Evolutionary conservation across 768 basidiomycete species (phyloP), one percentile per base, ranked within the genome.

Genomic region (Macrolepiota dolichaula): DNA sequence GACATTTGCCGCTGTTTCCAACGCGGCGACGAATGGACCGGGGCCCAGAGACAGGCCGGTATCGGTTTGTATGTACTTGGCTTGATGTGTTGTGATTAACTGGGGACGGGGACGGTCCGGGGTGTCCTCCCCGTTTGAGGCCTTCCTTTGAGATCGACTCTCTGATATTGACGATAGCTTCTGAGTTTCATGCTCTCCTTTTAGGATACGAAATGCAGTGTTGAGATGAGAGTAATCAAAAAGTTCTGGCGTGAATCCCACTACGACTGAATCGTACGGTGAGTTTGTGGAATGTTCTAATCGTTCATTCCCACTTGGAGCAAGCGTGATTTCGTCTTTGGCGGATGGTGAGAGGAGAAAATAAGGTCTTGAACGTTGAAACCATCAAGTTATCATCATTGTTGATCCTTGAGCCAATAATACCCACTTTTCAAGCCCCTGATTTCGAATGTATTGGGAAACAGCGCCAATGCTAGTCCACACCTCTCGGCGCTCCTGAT

Each of bases 401-500:
- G 22, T 44, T 47, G 22, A 25, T 13, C 17, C 32, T 58, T 37
- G 27, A 10, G 11, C 24, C 32, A 1, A 55, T 67, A 49, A 56
- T 15, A 65, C 65, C 25, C 52, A 82, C 84, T 71, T 79, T 67
- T 72, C 76, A 2, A 85, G 67, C 1, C 70, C 75, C 32, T 76
- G 69, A 10, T 74, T 66, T 19, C 72, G 69, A 50, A 90, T 70
- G 13, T 80, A 66, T 7, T 75, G 70, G n/a, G 74, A 73, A n/a
- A 85, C 80, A 0, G 85, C 84, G 0, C 85, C 83, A 1, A 91
- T 70, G 62, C 85, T 86, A 2, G 87, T 89, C 79, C 85, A 89
- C 19, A 87, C 67, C 67, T 87, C 84, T 5, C 71, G 68, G 17
- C 67, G 66, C 22, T 10, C 27, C 11, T 36, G 46, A 25, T 22